A percentile compares a stretch with the other conserved stretches of the same genome.
These are phyloP conservation scores for Rhizophora apiculata DNA, from an alignment of 345 rosid genomes.

Conservation along the genomic window DNA sequence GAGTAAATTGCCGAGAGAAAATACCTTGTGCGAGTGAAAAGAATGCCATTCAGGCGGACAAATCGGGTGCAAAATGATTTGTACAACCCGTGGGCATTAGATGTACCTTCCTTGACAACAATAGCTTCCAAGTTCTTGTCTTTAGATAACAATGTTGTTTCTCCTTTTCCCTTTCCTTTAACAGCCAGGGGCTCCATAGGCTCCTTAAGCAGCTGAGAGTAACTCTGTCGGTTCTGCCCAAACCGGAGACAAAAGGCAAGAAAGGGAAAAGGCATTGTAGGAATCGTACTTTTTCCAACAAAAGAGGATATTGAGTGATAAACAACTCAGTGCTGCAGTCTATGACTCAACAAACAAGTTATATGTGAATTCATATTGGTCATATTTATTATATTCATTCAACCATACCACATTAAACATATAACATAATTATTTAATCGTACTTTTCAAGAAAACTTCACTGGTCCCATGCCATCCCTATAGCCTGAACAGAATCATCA, in stretches of 20 bases:
- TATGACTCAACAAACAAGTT: neutral
- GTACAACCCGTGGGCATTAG: conserved; percentile 39
- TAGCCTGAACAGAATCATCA: no score
- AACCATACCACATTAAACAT: no score
- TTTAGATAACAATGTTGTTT: conserved; percentile 47
- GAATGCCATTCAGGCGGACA: conserved; percentile 89
- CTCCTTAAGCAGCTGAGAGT: conserved; percentile 55
- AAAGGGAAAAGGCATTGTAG: neutral
- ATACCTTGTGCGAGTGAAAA: conserved; percentile 94
- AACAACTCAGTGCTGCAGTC: neutral
- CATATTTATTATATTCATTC: no score
- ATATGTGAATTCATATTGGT: no score
- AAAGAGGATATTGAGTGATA: neutral
- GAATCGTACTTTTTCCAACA: no score
- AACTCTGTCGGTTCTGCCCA: conserved; percentile 72
- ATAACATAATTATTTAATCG: no score
- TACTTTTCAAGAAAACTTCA: no score
- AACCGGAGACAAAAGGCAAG: neutral
- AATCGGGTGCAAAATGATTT: conserved; percentile 73
- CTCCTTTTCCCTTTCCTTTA: conserved; percentile 66
- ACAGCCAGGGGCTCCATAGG: conserved; percentile 32
- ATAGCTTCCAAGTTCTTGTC: conserved; percentile 41
- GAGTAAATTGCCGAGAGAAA: neutral
- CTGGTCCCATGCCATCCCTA: no score
- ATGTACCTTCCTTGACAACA: conserved; percentile 45